A percentile compares a stretch with the other conserved stretches of the same genome.
These are phyloP conservation scores for Pichia sp. DNA, from an alignment of 1,139 yeast genomes.

Conservation along the genomic window DNA sequence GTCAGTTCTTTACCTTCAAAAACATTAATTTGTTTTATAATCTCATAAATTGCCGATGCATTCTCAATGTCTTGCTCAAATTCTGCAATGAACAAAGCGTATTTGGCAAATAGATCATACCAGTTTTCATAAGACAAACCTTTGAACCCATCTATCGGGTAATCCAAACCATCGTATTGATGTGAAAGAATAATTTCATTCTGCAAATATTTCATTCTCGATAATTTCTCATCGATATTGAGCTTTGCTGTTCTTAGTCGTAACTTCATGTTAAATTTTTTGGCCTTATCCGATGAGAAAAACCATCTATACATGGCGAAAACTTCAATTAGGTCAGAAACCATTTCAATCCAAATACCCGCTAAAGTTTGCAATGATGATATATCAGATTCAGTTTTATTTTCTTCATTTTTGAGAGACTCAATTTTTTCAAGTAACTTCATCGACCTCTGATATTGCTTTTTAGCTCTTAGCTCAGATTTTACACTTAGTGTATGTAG, in stretches of 20 bases:
- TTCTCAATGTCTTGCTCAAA: slow-evolving; percentile 53
- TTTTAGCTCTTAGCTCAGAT: slow-evolving; percentile 53
- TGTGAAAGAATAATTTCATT: slow-evolving; percentile 51
- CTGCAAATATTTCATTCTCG: slow-evolving; percentile 55
- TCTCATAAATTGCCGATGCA: slow-evolving; percentile 62
- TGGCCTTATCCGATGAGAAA: slow-evolving; percentile 67
- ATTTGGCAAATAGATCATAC: slow-evolving; percentile 78
- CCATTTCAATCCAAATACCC: slow-evolving; percentile 76
- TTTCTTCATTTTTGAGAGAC: slow-evolving; percentile 38
- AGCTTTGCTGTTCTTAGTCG: slow-evolving; percentile 53
- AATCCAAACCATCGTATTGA: slow-evolving; percentile 28
- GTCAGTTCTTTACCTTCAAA: slow-evolving; percentile 49
- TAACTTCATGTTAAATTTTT: slow-evolving; percentile 60
- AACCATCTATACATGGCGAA: slow-evolving; percentile 71
- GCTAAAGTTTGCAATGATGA: slow-evolving; percentile 39
- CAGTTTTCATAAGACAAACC: slow-evolving; percentile 74
- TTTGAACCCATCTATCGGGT: slow-evolving; percentile 50
- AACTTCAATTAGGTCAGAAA: slow-evolving; percentile 73
- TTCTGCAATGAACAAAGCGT: slow-evolving; percentile 57
- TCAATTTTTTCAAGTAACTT: slow-evolving; percentile 38
- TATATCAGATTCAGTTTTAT: slow-evolving; percentile 19
- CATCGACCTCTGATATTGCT: slow-evolving; percentile 55
- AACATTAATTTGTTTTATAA: slow-evolving; percentile 70
- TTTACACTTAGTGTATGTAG: slow-evolving; percentile 47
- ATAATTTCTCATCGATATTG: slow-evolving; percentile 64